These are phyloP conservation scores for Corchorus olitorius DNA, from an alignment of 345 rosid genomes.

Conservation along the genomic window DNA sequence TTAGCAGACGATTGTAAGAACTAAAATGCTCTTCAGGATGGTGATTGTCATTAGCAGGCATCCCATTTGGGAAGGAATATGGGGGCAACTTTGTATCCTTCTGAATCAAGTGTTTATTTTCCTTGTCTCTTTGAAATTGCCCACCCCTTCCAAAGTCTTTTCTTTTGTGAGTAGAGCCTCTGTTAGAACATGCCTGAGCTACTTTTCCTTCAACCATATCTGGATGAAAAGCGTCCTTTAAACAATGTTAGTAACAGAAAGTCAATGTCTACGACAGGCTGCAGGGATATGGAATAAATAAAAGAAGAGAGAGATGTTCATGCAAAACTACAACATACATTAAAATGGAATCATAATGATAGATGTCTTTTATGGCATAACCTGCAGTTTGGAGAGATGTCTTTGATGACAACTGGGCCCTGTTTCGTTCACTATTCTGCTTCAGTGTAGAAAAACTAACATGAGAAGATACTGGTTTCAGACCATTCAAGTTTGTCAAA, in stretches of 20 bases:
- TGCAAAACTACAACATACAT: conserved; percentile 17
- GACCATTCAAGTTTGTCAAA: conserved; percentile 33
- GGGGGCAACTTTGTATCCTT: conserved; percentile 36
- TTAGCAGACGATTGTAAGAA: conserved; percentile 58
- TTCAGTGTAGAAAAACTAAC: conserved; percentile 45
- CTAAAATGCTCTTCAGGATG: conserved; percentile 36
- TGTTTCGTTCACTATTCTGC: conserved; percentile 33
- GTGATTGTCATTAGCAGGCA: conserved; percentile 34
- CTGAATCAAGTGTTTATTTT: conserved; percentile 38
- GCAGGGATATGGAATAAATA: conserved; percentile 8
- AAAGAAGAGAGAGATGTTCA: conserved; percentile 2
- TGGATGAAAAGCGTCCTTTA: conserved; percentile 32
- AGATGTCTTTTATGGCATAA: conserved; percentile 32
- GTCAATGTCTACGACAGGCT: conserved; percentile 10
- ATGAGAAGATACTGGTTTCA: conserved; percentile 43
- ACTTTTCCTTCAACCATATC: conserved; percentile 42
- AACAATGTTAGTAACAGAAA: conserved; percentile 23
- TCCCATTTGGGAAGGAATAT: conserved; percentile 36
- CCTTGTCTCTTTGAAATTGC: conserved; percentile 37
- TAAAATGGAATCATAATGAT: conserved; percentile 11
- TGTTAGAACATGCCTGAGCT: conserved; percentile 35
- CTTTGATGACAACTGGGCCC: conserved; percentile 32
- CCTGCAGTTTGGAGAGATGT: conserved; percentile 51
- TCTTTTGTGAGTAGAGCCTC: conserved; percentile 35
- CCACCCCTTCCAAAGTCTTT: conserved; percentile 35